phyloP scores from a whole-genome alignment of 2,329 filamentous ascomycete species.

The Colletotrichum cordylinicola region DNA sequence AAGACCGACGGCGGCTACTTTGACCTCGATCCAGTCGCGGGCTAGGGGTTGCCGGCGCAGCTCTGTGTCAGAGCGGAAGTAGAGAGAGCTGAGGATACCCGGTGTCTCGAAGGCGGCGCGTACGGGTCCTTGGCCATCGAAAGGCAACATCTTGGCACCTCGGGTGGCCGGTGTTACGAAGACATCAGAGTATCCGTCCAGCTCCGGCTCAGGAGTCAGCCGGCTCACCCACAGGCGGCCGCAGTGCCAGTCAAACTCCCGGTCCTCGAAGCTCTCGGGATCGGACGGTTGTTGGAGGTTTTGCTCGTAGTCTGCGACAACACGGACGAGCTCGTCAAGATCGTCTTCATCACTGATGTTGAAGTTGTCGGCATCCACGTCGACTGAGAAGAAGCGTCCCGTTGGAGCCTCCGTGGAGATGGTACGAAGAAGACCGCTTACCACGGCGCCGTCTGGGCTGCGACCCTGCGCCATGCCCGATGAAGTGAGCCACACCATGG shows the following conservation, averaged over 20 bases:
- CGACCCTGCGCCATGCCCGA: background rate
- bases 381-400: background rate
- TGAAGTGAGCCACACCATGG: background rate
- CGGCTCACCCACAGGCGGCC: background rate
- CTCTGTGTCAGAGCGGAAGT: background rate
- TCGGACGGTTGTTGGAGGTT: background rate
- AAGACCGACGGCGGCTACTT: background rate
- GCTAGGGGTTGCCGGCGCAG: background rate
- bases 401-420: background rate
- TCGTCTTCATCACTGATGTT: rapidly evolving
- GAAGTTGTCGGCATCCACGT: background rate
- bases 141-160: background rate
- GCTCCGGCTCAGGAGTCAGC: background rate
- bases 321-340: background rate
- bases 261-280: background rate
- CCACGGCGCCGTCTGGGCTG: background rate
- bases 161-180: background rate
- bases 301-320: background rate
- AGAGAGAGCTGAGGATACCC: background rate
- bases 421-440: background rate
- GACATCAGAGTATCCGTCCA: background rate
- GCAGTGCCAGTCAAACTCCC: background rate
- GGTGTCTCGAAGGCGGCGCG: background rate
- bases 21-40: background rate
- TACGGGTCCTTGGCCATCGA: background rate